Conservation (phyloP, 179 eudicot species). For the Amaranthus tricolor region DNA sequence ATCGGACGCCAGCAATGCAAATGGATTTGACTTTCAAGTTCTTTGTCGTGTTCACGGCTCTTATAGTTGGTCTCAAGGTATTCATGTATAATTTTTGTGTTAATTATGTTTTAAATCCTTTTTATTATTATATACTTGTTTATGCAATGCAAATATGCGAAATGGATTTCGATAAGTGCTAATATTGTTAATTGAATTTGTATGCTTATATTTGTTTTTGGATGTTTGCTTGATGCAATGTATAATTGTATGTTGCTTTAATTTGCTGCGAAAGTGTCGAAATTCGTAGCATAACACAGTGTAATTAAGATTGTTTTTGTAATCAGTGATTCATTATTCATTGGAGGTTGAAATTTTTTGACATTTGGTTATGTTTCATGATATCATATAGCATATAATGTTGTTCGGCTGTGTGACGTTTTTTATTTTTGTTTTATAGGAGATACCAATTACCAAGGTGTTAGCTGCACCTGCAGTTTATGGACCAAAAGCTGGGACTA, state of each 20-base stretch:
- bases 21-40: too few species aligned
- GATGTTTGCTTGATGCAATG: neutral
- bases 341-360: neutral
- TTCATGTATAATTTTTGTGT: neutral
- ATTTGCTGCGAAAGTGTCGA: neutral
- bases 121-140: neutral
- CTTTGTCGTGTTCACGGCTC: conserved; percentile 99
- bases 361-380: neutral
- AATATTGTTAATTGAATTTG: neutral
- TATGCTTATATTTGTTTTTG: too few species aligned
- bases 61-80: conserved; percentile 86
- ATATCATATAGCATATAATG: neutral
- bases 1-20: conserved; percentile 64
- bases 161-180: too few species aligned
- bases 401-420: neutral
- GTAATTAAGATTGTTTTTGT: neutral
- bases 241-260: neutral
- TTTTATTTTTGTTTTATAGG: conserved; percentile 38
- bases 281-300: neutral
- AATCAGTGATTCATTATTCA: too few species aligned
- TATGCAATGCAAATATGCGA: neutral
- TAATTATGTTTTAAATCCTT: neutral
- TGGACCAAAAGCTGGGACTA: conserved; percentile 93
- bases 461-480: conserved; percentile 90
- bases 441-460: conserved; percentile 79